Percentiles rank a stretch among this genome's conserved stretches.
phyloP scores from a whole-genome alignment of 2,329 filamentous ascomycete genomes.

The Aspergillus sp. region DNA sequence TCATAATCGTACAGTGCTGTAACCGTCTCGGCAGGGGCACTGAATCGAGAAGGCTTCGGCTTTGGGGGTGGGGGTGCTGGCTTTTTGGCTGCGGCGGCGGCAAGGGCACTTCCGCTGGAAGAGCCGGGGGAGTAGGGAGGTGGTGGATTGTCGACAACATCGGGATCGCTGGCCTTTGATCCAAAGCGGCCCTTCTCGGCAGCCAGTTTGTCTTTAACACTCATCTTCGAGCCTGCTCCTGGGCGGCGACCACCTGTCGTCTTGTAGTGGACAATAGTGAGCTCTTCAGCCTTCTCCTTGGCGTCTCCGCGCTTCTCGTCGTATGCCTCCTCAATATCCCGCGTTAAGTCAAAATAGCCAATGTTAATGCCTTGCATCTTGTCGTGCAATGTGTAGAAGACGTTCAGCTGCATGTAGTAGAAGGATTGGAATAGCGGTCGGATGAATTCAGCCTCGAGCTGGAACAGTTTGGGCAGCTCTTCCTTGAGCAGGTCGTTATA shows the following conservation, averaged over 20 bases:
- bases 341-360: constrained; percentile 90
- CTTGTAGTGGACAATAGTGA: constrained; percentile 89
- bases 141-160: constrained; percentile 60
- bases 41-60: constrained; percentile 75
- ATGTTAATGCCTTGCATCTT: constrained; percentile 98
- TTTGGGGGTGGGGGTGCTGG: constrained; percentile 69
- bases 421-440: constrained; percentile 96
- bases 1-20: constrained; percentile 96
- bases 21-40: constrained; percentile 71
- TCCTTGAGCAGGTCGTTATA: constrained; percentile 97
- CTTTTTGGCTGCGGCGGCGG: constrained; percentile 66
- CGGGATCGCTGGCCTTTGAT: constrained; percentile 37
- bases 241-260: constrained; percentile 65
- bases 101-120: constrained; percentile 44
- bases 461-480: constrained; percentile 88
- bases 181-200: constrained; percentile 38
- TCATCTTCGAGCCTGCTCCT: constrained; percentile 27
- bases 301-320: constrained; percentile 84
- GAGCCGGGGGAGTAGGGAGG: constrained; percentile 65
- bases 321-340: constrained; percentile 90
- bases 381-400: constrained; percentile 97
- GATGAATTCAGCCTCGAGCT: constrained; percentile 90
- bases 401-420: constrained; percentile 99
- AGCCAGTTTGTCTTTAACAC: constrained; percentile 36
- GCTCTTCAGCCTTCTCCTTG: constrained; percentile 79